phyloP scores from a whole-genome alignment of 2,329 filamentous ascomycete genomes.

The Aureobasidium namibiae region DNA sequence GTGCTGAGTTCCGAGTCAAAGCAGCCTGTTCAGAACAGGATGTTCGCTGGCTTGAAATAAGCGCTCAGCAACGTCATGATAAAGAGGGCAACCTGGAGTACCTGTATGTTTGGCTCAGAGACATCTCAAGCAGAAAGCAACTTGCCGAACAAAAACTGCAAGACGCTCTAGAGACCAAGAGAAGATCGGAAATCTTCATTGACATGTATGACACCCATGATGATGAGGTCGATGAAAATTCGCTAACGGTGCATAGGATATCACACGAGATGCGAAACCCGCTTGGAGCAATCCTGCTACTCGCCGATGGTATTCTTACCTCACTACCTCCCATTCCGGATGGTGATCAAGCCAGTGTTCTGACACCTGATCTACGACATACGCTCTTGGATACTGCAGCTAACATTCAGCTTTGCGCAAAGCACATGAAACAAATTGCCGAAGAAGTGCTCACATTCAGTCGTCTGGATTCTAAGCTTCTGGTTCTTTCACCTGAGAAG shows the following conservation, averaged over 20 bases:
- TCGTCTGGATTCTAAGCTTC: slow-evolving; percentile 24
- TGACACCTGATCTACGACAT: slow-evolving; percentile 8
- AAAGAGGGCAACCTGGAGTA: neutral
- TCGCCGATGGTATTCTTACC: slow-evolving; percentile 34
- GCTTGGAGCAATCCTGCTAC: slow-evolving; percentile 36
- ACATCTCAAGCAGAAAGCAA: neutral
- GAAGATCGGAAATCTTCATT: slow-evolving; percentile 25
- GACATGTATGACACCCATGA: slow-evolving; percentile 20
- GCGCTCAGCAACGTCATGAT: neutral
- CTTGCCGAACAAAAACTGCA: slow-evolving; percentile 21
- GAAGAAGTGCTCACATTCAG: slow-evolving; percentile 33
- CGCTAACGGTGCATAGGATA: slow-evolving; percentile 12
- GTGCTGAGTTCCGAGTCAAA: slow-evolving; percentile 6
- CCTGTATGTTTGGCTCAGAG: neutral
- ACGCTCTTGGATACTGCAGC: slow-evolving; percentile 18
- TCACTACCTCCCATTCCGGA: slow-evolving; percentile 18
- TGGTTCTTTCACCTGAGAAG: slow-evolving; percentile 33
- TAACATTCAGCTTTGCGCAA: slow-evolving; percentile 24
- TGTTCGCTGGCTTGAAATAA: neutral
- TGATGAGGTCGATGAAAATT: too few species aligned
- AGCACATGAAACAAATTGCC: slow-evolving; percentile 33
- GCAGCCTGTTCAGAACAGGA: neutral
- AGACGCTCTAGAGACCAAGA: slow-evolving; percentile 29
- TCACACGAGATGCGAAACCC: slow-evolving; percentile 39
- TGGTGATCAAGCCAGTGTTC: neutral